Evolutionary conservation across 2,329 filamentous ascomycete genomes (phyloP).

Genomic region (Gyromitra esculenta): DNA sequence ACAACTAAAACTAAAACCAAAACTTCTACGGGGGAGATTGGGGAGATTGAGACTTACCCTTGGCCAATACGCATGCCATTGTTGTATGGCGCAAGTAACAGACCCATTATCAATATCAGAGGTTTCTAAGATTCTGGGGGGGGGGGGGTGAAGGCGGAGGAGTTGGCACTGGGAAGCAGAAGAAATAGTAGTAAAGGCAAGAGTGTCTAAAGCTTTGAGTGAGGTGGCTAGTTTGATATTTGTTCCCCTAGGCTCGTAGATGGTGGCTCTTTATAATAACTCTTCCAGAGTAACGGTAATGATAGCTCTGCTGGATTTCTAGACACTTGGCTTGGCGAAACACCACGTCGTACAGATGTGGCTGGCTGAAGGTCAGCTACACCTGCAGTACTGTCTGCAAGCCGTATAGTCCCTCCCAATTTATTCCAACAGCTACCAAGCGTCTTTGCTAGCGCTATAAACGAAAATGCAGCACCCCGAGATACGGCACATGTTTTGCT

Average conservation of each 20-base stretch:
- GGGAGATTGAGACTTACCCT: slow-evolving; percentile 39
- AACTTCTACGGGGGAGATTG: neutral
- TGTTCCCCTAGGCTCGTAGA: neutral
- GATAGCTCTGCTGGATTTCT: neutral
- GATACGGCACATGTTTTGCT: neutral
- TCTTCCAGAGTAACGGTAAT: neutral
- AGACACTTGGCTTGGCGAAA: neutral
- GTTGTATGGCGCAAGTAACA: slow-evolving; percentile 59
- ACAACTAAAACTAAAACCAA: too few relatives aligned
- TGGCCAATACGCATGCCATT: slow-evolving; percentile 60
- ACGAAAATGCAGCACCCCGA: too few relatives aligned
- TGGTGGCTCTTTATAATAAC: neutral
- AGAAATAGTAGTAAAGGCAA: neutral
- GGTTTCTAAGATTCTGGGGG: neutral
- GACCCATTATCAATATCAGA: neutral
- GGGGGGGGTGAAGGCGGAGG: too few relatives aligned
- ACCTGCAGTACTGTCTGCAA: neutral
- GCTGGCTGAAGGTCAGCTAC: neutral
- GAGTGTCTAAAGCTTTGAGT: neutral
- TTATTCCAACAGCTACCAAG: too few relatives aligned
- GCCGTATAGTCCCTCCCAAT: too few relatives aligned
- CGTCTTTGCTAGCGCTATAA: too few relatives aligned
- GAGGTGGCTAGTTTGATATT: neutral
- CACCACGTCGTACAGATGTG: neutral
- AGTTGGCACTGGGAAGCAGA: neutral